Conservation (phyloP, 2,329 filamentous ascomycete genomes). For the Penicillium sp. region DNA sequence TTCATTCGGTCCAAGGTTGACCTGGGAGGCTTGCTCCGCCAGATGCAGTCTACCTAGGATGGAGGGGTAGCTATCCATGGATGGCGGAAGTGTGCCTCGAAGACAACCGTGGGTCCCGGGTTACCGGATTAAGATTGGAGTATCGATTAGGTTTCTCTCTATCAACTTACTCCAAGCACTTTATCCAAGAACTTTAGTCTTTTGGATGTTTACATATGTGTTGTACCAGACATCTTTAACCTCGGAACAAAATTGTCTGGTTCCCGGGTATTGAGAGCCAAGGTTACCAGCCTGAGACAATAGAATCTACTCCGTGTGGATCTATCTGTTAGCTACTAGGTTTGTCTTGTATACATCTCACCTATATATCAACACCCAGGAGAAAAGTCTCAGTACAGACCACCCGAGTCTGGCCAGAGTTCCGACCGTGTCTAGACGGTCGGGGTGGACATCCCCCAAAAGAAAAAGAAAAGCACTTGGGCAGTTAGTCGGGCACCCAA, state of each 20-base stretch:
- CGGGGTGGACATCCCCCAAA: not conserved
- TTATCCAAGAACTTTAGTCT: too few relatives aligned
- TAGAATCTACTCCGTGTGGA: not conserved
- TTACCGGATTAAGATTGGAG: slow-evolving; percentile 4
- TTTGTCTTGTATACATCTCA: not conserved
- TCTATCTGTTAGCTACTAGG: not conserved
- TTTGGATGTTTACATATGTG: too few relatives aligned
- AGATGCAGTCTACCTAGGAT: slow-evolving; percentile 8
- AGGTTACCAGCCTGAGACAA: not conserved
- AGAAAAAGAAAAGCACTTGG: not conserved
- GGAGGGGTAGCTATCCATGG: slow-evolving; percentile 13
- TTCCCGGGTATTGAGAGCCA: not conserved
- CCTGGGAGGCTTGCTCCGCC: not conserved
- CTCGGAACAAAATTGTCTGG: not conserved
- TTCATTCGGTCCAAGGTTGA: not conserved
- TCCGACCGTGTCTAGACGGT: not conserved
- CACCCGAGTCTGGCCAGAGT: not conserved
- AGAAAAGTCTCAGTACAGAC: not conserved
- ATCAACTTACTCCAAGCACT: not conserved
- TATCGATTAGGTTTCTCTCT: slow-evolving; percentile 5
- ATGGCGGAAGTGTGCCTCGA: slow-evolving; percentile 13
- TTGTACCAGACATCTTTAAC: not conserved
- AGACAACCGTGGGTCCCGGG: slow-evolving; percentile 16
- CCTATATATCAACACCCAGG: not conserved
- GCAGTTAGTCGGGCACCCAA: slow-evolving; percentile 4